Evolutionary conservation across 1,284 basidiomycete genomes (phyloP).

Genomic region (Cutaneotrichosporon sp.): DNA sequence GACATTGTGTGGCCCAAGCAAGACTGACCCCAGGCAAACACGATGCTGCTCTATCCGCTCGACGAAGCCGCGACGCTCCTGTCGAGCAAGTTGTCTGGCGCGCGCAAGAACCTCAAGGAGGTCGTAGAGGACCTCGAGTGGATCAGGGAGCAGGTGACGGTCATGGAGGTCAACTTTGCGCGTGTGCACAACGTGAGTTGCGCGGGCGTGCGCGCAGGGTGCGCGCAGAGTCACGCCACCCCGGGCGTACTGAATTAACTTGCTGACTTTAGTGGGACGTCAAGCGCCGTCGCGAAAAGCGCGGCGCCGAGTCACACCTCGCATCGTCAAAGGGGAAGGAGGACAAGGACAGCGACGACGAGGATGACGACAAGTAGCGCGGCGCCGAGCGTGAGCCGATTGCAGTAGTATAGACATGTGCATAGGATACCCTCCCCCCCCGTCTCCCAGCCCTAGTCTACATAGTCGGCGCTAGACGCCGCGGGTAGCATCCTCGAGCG

Average conservation of each 20-base stretch:
- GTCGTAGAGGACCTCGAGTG: conserved; percentile 88
- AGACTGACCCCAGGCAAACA: conserved; percentile 69
- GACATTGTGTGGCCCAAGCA: too few relatives aligned
- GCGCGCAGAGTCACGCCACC: too few relatives aligned
- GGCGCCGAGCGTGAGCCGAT: too few relatives aligned
- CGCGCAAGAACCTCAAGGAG: conserved; percentile 63
- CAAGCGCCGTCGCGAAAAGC: conserved; percentile 31
- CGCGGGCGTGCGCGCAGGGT: too few relatives aligned
- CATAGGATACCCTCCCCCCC: too few relatives aligned
- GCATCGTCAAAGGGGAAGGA: conserved; percentile 2
- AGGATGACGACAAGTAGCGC: conserved; percentile 7
- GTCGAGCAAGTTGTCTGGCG: conserved; percentile 67
- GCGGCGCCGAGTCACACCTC: conserved; percentile 2
- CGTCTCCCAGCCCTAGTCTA: too few relatives aligned
- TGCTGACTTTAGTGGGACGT: conserved; percentile 43
- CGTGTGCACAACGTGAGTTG: conserved; percentile 77
- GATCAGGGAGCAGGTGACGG: conserved; percentile 83
- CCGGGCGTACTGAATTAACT: neutral
- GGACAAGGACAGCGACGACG: conserved; percentile 6
- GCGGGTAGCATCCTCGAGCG: neutral
- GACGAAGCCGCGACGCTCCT: conserved; percentile 73
- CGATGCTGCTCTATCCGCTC: conserved; percentile 93
- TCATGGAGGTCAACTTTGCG: conserved; percentile 98
- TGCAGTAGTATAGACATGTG: too few relatives aligned
- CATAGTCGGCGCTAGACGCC: neutral